These are phyloP conservation scores for Cordyceps farinosa DNA, from an alignment of 2,329 filamentous ascomycete species.

Conservation along the genomic window DNA sequence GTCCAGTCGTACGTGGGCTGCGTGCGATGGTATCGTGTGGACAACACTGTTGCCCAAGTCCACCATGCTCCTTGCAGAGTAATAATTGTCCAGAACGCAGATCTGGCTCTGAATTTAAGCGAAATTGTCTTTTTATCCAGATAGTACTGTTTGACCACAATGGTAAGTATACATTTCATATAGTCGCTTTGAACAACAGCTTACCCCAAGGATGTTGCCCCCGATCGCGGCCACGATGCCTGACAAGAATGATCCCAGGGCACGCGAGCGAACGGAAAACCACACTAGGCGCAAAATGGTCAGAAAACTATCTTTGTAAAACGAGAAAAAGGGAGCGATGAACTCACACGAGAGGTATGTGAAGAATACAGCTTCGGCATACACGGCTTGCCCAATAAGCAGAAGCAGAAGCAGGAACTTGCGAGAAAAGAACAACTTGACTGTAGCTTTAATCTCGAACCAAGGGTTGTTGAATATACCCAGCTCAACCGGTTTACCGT, in stretches of 20 bases:
- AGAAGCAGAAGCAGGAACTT: conserved; percentile 63
- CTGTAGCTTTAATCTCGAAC: conserved; percentile 58
- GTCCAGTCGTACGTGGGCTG: conserved; percentile 64
- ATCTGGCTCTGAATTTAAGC: conserved; percentile 51
- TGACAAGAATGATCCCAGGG: conserved; percentile 67
- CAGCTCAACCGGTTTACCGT: conserved; percentile 60
- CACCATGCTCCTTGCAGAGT: conserved; percentile 66
- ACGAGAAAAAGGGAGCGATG: too few relatives aligned
- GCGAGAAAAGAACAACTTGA: conserved; percentile 55
- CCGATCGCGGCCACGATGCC: conserved; percentile 63
- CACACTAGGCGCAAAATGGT: conserved; percentile 42
- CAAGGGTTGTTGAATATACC: conserved; percentile 53
- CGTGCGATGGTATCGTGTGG: conserved; percentile 55
- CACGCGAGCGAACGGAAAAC: conserved; percentile 66
- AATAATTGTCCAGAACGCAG: conserved; percentile 51
- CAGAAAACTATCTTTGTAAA: neutral
- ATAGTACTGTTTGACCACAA: conserved; percentile 38
- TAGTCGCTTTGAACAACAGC: conserved; percentile 19
- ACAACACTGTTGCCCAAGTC: conserved; percentile 66
- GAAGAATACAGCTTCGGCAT: conserved; percentile 68
- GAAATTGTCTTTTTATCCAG: conserved; percentile 56
- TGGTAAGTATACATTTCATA: conserved; percentile 1
- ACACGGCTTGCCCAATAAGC: conserved; percentile 68
- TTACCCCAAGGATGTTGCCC: conserved; percentile 62
- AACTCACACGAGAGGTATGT: conserved; percentile 51